Conservation (phyloP, 2,329 filamentous ascomycete species). For the Lecanosticta acicola region DNA sequence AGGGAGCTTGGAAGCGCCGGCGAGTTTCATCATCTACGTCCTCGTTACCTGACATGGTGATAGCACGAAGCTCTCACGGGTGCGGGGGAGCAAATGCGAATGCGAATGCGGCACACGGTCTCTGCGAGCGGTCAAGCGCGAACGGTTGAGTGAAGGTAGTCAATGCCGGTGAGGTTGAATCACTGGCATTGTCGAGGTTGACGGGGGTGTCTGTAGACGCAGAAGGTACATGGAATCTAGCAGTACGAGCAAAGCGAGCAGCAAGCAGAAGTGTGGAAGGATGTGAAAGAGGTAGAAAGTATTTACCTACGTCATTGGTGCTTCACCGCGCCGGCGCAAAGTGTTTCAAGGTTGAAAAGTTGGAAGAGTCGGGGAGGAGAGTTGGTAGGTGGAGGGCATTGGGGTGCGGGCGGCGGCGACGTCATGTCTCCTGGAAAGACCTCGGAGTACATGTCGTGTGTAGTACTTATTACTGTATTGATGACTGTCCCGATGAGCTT, state of each 20-base stretch:
- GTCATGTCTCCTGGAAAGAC: too few relatives aligned
- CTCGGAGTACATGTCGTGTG: too few relatives aligned
- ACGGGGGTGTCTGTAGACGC: too few relatives aligned
- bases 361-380: neutral
- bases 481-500: too few relatives aligned
- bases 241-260: too few relatives aligned
- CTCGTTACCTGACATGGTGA: conserved; percentile 31
- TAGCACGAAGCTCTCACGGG: neutral
- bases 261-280: neutral
- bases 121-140: neutral
- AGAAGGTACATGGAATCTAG: too few relatives aligned
- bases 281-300: neutral
- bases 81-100: neutral
- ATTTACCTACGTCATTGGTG: conserved; percentile 2
- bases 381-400: neutral
- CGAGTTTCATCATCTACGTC: conserved; percentile 39
- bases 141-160: neutral
- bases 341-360: neutral
- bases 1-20: conserved; percentile 38
- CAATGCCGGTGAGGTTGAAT: neutral
- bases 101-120: neutral
- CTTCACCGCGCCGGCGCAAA: neutral
- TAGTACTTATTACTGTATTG: too few relatives aligned
- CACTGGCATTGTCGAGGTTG: neutral
- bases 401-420: neutral